phyloP scores from a whole-genome alignment of 2,329 filamentous ascomycete genomes.

The Fusarium sp. region DNA sequence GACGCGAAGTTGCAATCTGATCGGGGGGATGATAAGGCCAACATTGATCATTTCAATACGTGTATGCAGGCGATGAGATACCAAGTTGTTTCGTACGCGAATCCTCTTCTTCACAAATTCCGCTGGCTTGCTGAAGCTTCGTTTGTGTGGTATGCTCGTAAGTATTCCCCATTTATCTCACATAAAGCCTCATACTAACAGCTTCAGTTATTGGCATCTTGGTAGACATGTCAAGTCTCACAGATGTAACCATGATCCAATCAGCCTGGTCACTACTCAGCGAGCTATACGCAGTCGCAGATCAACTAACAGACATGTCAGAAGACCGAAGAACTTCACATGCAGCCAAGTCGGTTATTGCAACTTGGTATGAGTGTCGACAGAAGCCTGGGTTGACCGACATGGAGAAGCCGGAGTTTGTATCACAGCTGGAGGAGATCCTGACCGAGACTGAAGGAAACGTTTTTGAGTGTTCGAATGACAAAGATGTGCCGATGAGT shows the following conservation, averaged over 20 bases:
- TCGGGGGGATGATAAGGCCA: background rate
- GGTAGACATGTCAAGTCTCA: slow-evolving; percentile 14
- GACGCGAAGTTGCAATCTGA: slow-evolving; percentile 3
- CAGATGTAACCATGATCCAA: background rate
- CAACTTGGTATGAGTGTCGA: slow-evolving; percentile 24
- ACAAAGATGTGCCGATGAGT: background rate
- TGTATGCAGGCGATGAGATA: slow-evolving; percentile 27
- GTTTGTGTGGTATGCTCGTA: slow-evolving; percentile 23
- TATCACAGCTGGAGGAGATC: background rate
- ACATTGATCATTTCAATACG: slow-evolving; percentile 17
- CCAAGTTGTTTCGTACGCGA: background rate
- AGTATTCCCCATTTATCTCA: background rate
- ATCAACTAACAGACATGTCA: slow-evolving; percentile 7
- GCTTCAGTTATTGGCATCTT: slow-evolving; percentile 13
- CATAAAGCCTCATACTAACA: background rate
- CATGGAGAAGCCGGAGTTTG: slow-evolving; percentile 18
- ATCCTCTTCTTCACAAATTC: slow-evolving; percentile 3
- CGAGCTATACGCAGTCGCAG: slow-evolving; percentile 1
- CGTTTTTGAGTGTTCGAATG: rapidly evolving
- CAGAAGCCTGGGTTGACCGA: slow-evolving; percentile 4
- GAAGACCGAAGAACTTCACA: slow-evolving; percentile 16
- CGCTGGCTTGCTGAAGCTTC: slow-evolving; percentile 5
- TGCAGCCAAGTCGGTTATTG: slow-evolving; percentile 19
- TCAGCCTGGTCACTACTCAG: slow-evolving; percentile 12
- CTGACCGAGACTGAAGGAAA: background rate